These are phyloP conservation scores for Fistulifera pelliculosa DNA, from an alignment of 108 stramenopile genomes.

Conservation along the genomic window DNA sequence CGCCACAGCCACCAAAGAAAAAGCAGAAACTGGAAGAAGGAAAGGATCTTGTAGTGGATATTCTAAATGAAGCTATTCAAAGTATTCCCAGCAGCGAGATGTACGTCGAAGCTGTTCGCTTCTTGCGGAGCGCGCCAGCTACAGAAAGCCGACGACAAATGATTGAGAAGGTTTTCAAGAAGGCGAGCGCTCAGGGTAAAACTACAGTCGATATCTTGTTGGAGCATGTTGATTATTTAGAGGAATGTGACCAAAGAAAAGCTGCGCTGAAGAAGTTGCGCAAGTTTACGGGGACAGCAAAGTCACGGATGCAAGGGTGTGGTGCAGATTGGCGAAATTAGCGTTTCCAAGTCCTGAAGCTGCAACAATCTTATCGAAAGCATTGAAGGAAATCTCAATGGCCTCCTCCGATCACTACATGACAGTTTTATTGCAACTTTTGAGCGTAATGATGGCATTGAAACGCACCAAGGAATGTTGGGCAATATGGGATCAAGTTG, in stretches of 20 bases:
- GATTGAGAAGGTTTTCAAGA: background rate
- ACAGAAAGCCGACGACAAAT: conserved; percentile 18
- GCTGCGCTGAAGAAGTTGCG: background rate
- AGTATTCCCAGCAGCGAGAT: conserved; percentile 43
- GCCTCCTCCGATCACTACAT: conserved; percentile 27
- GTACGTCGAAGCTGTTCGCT: conserved; percentile 58
- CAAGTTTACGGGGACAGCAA: background rate
- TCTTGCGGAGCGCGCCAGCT: background rate
- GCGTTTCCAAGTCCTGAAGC: no score
- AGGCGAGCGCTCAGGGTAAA: conserved; percentile 8
- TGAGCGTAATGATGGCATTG: conserved; percentile 30
- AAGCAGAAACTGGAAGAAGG: conserved; percentile 9
- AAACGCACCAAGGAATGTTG: background rate
- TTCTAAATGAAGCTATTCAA: conserved; percentile 50
- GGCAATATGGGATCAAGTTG: conserved; percentile 43
- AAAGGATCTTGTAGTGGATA: conserved; percentile 29
- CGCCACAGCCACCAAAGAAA: conserved; percentile 21
- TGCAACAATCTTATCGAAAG: no score
- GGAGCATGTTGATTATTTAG: background rate
- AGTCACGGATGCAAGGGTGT: background rate
- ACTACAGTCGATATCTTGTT: conserved; percentile 6
- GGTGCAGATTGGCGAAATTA: no score
- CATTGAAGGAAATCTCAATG: conserved; percentile 35
- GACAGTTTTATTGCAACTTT: conserved; percentile 40
- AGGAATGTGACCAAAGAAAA: conserved; percentile 12